Base-by-base conservation (phyloP, 2,329 filamentous ascomycete species). In the Didymella pinodella region DNA sequence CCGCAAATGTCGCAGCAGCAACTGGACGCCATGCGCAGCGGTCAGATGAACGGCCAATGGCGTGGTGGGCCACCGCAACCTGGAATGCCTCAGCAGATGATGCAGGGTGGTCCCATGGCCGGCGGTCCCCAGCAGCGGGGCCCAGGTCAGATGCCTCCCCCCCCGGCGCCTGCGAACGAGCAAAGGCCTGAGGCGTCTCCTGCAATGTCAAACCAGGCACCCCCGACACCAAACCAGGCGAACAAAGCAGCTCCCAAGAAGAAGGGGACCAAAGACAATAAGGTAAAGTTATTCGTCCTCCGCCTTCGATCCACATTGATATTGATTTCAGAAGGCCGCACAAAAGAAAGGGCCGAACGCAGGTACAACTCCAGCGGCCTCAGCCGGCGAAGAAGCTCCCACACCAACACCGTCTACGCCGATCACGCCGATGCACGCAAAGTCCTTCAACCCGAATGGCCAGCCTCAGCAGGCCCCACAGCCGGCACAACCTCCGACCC, bases 181-280 rank as follows among this genome's bases (percentile, higher is more conserved):
- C 76, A 78, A 49, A 73, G 79, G 28, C 79, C 80, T 11, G 78
- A 82, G 51, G 81, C 81, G 49, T 83, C 81, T 57, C 81, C 82
- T 18, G 77, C 78, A 34, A 78, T 79, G 61, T 75, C 76, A 26
- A 73, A 79, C 45, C 66, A 69, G 48, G 89, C 89, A 34, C 91
- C 91, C 0, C 91, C 91, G 1, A 95, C 91, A 4, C 91, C 91
- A 1, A 88, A 86, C 50, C 90, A 92, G 72, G 76, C 82, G 1
- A 89, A 88, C 72, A 94, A 94, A 81, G 78, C 89, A 4, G 88
- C 86, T 32, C 89, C 90, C 1, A 93, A 92, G 65, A 94, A 94
- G 84, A 91, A 92, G 81, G 80, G 79, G 5, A 89, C 89, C 77
- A 84, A 81, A 61, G 81, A 85, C 5, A 90, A 89, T 77, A 91